Percentiles rank a stretch among this genome's conserved stretches.
Conservation (phyloP, 768 basidiomycete genomes). For the Guyanaporus albipodus region DNA sequence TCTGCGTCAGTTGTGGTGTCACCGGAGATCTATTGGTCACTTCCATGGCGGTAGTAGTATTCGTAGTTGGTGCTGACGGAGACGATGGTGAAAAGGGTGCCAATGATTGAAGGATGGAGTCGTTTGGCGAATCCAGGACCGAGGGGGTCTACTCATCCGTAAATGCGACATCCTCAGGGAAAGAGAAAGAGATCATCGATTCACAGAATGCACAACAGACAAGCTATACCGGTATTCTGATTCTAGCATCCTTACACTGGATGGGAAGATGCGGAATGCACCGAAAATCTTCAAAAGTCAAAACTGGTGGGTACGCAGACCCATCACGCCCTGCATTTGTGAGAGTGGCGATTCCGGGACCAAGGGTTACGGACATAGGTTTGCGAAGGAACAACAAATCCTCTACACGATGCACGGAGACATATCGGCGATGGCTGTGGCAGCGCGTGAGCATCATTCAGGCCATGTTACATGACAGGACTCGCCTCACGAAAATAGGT, state of each 20-base stretch:
- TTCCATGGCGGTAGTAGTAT: neutral
- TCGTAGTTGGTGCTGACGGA: neutral
- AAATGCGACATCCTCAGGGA: neutral
- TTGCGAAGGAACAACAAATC: constrained; percentile 8
- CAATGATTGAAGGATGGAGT: neutral
- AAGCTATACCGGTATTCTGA: neutral
- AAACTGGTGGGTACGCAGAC: neutral
- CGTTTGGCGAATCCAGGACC: neutral
- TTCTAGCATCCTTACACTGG: neutral
- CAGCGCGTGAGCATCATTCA: constrained; percentile 8
- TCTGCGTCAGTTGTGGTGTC: neutral
- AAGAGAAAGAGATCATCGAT: neutral
- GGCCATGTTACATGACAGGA: neutral
- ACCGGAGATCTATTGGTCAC: neutral
- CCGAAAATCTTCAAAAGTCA: neutral
- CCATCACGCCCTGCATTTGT: too few species aligned
- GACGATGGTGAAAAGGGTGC: neutral
- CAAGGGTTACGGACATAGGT: neutral
- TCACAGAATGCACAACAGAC: neutral
- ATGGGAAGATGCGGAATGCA: neutral
- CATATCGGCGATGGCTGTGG: constrained; percentile 1
- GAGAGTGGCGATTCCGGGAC: too few species aligned
- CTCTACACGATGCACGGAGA: constrained; percentile 7
- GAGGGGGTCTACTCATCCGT: neutral
- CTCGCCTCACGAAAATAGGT: neutral